A percentile compares a stretch with the other conserved stretches of the same genome.
Evolutionary conservation across 2,329 filamentous ascomycete species (phyloP).

Genomic region (Cercospora zeae-maydis): DNA sequence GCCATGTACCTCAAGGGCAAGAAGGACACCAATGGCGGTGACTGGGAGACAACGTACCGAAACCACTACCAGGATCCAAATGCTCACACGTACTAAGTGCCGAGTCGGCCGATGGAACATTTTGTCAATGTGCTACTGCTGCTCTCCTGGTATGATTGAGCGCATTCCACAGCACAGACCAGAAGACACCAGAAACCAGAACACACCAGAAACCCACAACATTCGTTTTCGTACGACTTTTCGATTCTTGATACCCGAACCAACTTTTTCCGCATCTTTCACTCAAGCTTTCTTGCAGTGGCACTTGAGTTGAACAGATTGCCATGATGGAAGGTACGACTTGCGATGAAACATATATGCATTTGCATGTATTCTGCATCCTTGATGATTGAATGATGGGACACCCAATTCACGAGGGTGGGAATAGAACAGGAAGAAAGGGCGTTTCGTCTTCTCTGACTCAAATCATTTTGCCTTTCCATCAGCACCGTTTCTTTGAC

Average conservation of each 20-base stretch:
- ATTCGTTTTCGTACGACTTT: background rate
- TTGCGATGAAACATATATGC: background rate
- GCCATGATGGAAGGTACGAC: background rate
- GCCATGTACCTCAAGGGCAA: constrained; percentile 11
- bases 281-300: constrained; percentile 7
- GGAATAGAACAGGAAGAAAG: background rate
- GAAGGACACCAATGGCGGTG: constrained; percentile 4
- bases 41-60: constrained; percentile 9
- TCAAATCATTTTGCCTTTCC: background rate
- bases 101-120: background rate
- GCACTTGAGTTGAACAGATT: constrained; percentile 4
- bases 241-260: background rate
- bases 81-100: background rate
- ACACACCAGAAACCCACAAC: background rate
- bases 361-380: background rate
- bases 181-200: background rate
- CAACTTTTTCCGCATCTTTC: background rate
- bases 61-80: constrained; percentile 14
- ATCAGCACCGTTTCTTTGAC: background rate
- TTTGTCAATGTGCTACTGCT: background rate
- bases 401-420: background rate
- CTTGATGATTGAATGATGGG: background rate
- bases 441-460: background rate
- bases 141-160: constrained; percentile 5
- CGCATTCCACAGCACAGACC: background rate